A percentile compares a stretch with the other conserved stretches of the same genome.
Conservation (phyloP, 2,329 filamentous ascomycete genomes). For the Thelonectria blattea region DNA sequence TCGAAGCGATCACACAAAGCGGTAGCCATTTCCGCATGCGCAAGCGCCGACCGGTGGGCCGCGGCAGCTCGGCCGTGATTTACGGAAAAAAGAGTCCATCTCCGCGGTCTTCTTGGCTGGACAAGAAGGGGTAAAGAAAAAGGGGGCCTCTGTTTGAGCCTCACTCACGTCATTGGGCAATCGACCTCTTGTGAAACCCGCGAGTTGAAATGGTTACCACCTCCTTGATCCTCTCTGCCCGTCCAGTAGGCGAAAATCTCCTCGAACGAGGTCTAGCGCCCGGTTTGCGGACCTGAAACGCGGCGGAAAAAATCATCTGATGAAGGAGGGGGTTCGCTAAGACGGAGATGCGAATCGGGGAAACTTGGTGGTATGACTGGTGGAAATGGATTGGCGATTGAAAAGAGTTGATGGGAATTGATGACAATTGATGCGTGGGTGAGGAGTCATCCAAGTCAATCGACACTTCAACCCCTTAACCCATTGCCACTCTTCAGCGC, state of each 20-base stretch:
- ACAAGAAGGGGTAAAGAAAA: background rate
- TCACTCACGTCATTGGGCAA: conserved; percentile 27
- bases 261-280: too few species aligned
- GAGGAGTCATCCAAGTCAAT: background rate
- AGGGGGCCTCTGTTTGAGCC: conserved; percentile 31
- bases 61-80: conserved; percentile 10
- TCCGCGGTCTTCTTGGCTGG: background rate
- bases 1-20: background rate
- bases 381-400: background rate
- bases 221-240: too few species aligned
- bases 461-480: background rate
- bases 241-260: too few species aligned
- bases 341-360: background rate
- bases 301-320: conserved; percentile 16
- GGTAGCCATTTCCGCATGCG: background rate
- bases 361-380: conserved; percentile 12
- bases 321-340: conserved; percentile 2
- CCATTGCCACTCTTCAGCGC: background rate
- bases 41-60: background rate
- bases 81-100: conserved; percentile 16
- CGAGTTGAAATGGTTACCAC: conserved; percentile 13
- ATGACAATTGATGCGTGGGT: background rate
- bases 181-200: conserved; percentile 26
- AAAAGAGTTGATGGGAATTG: background rate
- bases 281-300: too few species aligned